Evolutionary conservation across 1,284 basidiomycete species (phyloP).

Genomic region (Trichosporon ovoides): DNA sequence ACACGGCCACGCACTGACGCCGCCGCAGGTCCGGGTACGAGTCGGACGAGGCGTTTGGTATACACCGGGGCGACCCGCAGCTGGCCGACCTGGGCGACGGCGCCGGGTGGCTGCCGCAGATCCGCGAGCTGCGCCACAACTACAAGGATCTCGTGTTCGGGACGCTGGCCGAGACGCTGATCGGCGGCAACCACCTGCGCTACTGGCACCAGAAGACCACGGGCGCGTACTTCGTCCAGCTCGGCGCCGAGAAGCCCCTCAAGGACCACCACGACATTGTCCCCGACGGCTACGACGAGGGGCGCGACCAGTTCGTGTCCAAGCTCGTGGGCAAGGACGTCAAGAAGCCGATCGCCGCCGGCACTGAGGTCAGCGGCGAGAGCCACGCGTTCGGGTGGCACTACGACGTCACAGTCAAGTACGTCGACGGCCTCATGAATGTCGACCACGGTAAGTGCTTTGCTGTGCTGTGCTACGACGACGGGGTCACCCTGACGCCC

Average conservation of each 20-base stretch:
- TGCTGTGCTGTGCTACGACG: neutral
- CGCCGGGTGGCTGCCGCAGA: conserved; percentile 66
- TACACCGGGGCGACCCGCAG: conserved; percentile 67
- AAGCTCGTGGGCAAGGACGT: conserved; percentile 60
- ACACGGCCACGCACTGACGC: too few relatives aligned
- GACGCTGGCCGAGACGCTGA: conserved; percentile 73
- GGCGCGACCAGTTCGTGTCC: conserved; percentile 71
- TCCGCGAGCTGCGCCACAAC: conserved; percentile 70
- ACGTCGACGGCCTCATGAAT: conserved; percentile 61
- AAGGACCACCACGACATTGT: conserved; percentile 58
- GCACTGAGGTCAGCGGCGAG: conserved; percentile 20
- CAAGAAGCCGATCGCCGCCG: conserved; percentile 53
- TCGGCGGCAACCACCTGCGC: conserved; percentile 84
- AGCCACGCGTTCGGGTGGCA: conserved; percentile 53
- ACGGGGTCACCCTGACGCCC: neutral
- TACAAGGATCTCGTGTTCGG: conserved; percentile 71
- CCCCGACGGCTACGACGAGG: conserved; percentile 59
- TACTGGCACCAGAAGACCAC: conserved; percentile 78
- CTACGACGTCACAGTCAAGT: conserved; percentile 63
- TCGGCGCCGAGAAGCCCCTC: conserved; percentile 67
- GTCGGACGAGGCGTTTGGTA: conserved; percentile 72
- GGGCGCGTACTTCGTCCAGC: conserved; percentile 72
- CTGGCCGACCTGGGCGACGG: conserved; percentile 80
- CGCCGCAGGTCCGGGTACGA: conserved; percentile 26
- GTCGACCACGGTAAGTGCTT: conserved; percentile 55